Percentiles rank a stretch among this genome's conserved stretches.
phyloP scores from a whole-genome alignment of 441 rosid species.

The Melastoma candidum region DNA sequence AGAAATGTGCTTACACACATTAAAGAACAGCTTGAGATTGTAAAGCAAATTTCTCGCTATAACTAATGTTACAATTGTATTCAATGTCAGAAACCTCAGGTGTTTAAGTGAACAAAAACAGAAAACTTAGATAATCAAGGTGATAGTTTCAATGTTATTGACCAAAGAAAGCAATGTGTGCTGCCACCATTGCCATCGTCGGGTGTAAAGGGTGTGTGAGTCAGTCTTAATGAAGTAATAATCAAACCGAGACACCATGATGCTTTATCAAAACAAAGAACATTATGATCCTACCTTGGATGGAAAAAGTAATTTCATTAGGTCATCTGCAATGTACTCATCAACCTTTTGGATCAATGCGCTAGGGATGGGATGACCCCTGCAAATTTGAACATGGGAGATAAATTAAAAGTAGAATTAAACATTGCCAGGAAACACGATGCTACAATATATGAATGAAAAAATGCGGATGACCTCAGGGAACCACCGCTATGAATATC shows the following conservation, averaged over 20 bases:
- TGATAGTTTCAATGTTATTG: not conserved
- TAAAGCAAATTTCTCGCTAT: not conserved
- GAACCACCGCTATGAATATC: too few relatives aligned
- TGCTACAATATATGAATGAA: too few relatives aligned
- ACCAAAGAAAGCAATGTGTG: not conserved
- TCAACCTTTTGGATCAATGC: constrained; percentile 54
- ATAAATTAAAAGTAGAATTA: not conserved
- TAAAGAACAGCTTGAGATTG: not conserved
- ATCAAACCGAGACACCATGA: constrained; percentile 2
- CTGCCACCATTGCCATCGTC: too few relatives aligned
- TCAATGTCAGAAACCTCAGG: too few relatives aligned
- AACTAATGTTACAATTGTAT: too few relatives aligned
- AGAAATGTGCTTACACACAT: not conserved
- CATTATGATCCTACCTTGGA: constrained; percentile 42
- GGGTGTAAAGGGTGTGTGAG: too few relatives aligned
- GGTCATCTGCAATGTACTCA: constrained; percentile 72
- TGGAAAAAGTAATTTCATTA: constrained; percentile 37
- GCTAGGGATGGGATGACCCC: constrained; percentile 87
- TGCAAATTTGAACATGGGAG: constrained; percentile 21
- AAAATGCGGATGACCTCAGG: too few relatives aligned
- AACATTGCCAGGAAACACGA: not conserved
- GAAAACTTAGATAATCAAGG: too few relatives aligned
- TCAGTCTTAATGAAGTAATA: not conserved
- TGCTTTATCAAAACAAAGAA: constrained; percentile 3
- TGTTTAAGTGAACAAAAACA: too few relatives aligned